These are phyloP conservation scores for Colletotrichum horii DNA, from an alignment of 2,329 filamentous ascomycete species.

Conservation along the genomic window DNA sequence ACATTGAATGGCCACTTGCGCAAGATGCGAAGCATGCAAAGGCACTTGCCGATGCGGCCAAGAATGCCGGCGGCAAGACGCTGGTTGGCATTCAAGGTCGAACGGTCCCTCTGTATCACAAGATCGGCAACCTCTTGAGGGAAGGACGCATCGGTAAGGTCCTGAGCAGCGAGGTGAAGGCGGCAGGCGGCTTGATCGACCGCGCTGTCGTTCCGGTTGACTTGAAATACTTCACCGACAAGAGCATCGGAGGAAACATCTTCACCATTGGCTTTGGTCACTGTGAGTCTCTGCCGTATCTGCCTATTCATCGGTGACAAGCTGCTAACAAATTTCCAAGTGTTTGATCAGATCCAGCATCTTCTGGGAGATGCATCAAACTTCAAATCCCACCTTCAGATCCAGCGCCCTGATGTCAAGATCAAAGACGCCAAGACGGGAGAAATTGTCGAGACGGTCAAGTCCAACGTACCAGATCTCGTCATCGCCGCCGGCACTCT, in stretches of 20 bases:
- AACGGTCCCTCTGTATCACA: conserved; percentile 46
- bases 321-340: neutral
- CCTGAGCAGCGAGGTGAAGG: conserved; percentile 52
- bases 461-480: conserved; percentile 29
- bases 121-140: conserved; percentile 48
- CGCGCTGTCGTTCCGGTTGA: conserved; percentile 35
- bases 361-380: neutral
- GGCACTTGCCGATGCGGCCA: conserved; percentile 39
- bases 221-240: conserved; percentile 53
- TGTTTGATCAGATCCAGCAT: conserved; percentile 1
- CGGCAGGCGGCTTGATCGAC: conserved; percentile 33
- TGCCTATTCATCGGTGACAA: accelerated
- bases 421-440: neutral
- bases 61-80: conserved; percentile 25
- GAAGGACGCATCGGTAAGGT: conserved; percentile 55
- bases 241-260: conserved; percentile 50
- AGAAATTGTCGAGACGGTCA: neutral
- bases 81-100: conserved; percentile 59
- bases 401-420: conserved; percentile 22
- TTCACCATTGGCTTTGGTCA: conserved; percentile 49
- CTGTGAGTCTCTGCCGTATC: neutral
- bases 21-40: conserved; percentile 43
- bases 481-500: conserved; percentile 42
- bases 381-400: conserved; percentile 33
- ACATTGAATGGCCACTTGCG: conserved; percentile 64